Conservation (phyloP, 805 yeast genomes). For the Ogataea neopini region DNA sequence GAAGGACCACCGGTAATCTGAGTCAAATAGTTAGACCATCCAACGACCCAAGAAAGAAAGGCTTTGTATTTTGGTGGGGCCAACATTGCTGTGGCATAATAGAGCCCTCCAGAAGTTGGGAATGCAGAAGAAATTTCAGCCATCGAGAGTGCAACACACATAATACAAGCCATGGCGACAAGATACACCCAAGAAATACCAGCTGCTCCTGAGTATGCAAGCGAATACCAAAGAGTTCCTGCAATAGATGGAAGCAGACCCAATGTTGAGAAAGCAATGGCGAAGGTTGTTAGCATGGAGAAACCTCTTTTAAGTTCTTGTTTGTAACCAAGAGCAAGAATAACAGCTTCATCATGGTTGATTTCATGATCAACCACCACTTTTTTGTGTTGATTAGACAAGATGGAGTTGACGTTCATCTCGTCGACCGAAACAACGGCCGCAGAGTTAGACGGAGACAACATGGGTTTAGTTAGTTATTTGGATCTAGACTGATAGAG, state of each 20-base stretch:
- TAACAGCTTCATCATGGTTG: slow-evolving; percentile 52
- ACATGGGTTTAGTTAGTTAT: too few species aligned
- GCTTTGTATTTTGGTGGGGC: slow-evolving; percentile 58
- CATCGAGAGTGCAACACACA: slow-evolving; percentile 59
- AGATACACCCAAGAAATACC: slow-evolving; percentile 68
- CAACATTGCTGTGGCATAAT: slow-evolving; percentile 64
- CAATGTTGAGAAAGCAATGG: slow-evolving; percentile 64
- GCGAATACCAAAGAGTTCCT: slow-evolving; percentile 60
- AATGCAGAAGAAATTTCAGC: slow-evolving; percentile 66
- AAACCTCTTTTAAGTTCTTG: slow-evolving; percentile 68
- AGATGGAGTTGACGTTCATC: slow-evolving; percentile 21
- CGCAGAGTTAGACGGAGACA: slow-evolving; percentile 16
- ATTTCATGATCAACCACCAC: slow-evolving; percentile 47
- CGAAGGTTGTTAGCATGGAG: slow-evolving; percentile 54
- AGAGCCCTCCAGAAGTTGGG: slow-evolving; percentile 70
- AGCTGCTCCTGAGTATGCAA: slow-evolving; percentile 60
- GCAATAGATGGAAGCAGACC: slow-evolving; percentile 69
- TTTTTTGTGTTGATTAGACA: slow-evolving; percentile 28
- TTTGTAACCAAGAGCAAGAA: slow-evolving; percentile 60
- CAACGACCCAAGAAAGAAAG: slow-evolving; percentile 59
- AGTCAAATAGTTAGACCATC: slow-evolving; percentile 66
- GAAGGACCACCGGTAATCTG: slow-evolving; percentile 65
- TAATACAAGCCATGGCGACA: slow-evolving; percentile 54
- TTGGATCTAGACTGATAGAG: too few species aligned
- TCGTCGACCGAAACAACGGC: slow-evolving; percentile 27